Conservation (phyloP, 2,329 filamentous ascomycete genomes). For the Tolypocladium endophyticum region DNA sequence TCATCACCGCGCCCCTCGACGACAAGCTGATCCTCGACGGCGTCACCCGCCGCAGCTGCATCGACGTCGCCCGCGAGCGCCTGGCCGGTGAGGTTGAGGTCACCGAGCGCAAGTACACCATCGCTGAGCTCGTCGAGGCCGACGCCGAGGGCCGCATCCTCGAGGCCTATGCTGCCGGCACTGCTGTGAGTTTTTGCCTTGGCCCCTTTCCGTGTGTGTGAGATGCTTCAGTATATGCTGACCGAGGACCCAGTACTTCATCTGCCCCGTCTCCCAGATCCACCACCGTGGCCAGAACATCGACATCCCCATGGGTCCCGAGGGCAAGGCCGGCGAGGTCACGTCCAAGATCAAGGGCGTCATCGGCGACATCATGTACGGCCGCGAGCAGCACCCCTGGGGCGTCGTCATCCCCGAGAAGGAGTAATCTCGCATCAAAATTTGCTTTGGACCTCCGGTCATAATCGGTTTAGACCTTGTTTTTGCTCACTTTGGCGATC, state of each 20-base stretch:
- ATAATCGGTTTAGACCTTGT: neutral
- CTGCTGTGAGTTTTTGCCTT: constrained; percentile 53
- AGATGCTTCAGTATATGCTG: constrained; percentile 4
- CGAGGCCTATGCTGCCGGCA: constrained; percentile 80
- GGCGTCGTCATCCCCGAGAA: constrained; percentile 57
- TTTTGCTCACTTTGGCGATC: neutral
- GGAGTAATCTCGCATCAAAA: constrained; percentile 15
- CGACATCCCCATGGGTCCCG: constrained; percentile 46
- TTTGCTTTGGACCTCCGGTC: neutral
- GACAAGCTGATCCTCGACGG: constrained; percentile 80
- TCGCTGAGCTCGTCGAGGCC: constrained; percentile 65
- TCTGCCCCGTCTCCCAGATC: constrained; percentile 57
- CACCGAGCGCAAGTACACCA: constrained; percentile 74
- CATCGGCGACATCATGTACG: constrained; percentile 67
- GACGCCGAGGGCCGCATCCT: constrained; percentile 64
- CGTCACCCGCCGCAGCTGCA: constrained; percentile 71
- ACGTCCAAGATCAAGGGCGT: constrained; percentile 55
- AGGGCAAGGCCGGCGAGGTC: constrained; percentile 38
- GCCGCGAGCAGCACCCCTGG: constrained; percentile 58
- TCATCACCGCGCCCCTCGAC: constrained; percentile 75
- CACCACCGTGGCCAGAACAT: constrained; percentile 57
- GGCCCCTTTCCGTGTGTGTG: neutral
- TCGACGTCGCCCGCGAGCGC: constrained; percentile 60
- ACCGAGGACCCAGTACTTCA: constrained; percentile 46
- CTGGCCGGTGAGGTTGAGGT: constrained; percentile 54